Evolutionary conservation across 768 basidiomycete genomes (phyloP), one percentile per base, ranked within the genome.

Genomic region (Sistotremastrum niveocremeum): DNA sequence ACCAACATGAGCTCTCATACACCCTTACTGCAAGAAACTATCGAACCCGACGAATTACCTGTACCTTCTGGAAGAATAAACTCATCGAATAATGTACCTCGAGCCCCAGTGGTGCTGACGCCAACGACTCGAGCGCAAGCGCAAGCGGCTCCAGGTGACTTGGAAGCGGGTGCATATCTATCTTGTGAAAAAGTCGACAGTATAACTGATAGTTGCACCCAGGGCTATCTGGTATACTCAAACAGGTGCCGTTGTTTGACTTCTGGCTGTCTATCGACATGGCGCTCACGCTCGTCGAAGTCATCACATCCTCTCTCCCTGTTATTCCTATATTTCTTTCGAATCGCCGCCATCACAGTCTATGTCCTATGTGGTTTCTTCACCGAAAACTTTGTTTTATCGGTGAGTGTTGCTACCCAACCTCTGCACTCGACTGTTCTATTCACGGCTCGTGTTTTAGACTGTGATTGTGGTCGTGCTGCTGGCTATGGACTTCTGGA

Each of bases 401-500:
- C 90, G 40, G 91, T 94, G 49, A 54, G 87, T 63, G 32, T 39
- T 34, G 34, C 12, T 12, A 8, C 38, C 28, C 45, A 45, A 31
- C 39, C 35, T 6, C 39, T 12, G 28, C 46, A 46, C 38, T 45
- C 37, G 11, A 4, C 38, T 46, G 31, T 43, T 12, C 46, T 40
- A 12, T 43, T 28, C 35, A 11, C 20, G 20, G 41, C 38, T 44
- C 43, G 11, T 32, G 34, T 40, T 47, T 28, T 56, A 81, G 79
- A 94, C 91, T 29, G 93, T 99, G 3, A 63, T 77, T 6, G 94
- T 98, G 0, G 95, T 98, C 20, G 81, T 97, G 2, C 69, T 99
- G 10, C 76, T 99, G 29, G 85, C 93, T 0, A 84, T 94, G 77
- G 95, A 99, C 65, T 99, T 99, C 62, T 99, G 94, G 95, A 97